A percentile compares a stretch with the other conserved stretches of the same genome.
These are phyloP conservation scores for Populus trichocarpa DNA, from an alignment of 441 rosid species.

Conservation along the genomic window DNA sequence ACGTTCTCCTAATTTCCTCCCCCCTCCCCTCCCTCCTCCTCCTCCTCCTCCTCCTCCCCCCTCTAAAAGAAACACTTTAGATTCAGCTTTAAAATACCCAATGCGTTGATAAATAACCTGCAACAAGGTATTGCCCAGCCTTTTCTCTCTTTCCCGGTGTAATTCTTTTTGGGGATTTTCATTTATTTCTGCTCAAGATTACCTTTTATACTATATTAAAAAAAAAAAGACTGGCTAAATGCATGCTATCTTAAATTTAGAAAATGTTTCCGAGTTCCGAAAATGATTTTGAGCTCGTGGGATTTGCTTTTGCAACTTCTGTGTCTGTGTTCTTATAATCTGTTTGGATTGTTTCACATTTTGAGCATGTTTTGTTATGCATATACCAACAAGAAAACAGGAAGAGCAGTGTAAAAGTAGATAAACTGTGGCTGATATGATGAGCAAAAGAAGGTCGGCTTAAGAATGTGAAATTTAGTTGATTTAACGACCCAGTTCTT, in stretches of 20 bases:
- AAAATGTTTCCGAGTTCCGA: not conserved
- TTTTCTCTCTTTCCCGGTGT: not conserved
- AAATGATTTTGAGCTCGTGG: not conserved
- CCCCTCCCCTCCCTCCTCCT: too few species aligned
- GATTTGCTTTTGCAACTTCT: not conserved
- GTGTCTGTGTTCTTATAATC: not conserved
- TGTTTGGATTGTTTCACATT: not conserved
- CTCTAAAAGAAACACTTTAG: not conserved
- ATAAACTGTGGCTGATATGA: not conserved
- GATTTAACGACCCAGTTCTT: not conserved
- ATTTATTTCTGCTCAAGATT: not conserved
- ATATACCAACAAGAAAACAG: not conserved
- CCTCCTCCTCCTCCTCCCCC: not conserved
- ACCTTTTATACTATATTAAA: constrained; percentile 2
- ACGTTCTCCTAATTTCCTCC: not conserved
- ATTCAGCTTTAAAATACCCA: not conserved
- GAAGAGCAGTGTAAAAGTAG: not conserved
- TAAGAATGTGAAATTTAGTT: not conserved
- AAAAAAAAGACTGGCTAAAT: constrained; percentile 1
- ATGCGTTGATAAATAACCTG: not conserved
- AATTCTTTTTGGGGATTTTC: not conserved
- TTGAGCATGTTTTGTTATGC: not conserved
- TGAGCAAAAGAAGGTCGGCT: constrained; percentile 1
- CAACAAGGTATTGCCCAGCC: constrained; percentile 22
- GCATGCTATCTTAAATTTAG: constrained; percentile 15